Evolutionary conservation across 768 basidiomycete species (phyloP).

Genomic region (Suillus plorans): DNA sequence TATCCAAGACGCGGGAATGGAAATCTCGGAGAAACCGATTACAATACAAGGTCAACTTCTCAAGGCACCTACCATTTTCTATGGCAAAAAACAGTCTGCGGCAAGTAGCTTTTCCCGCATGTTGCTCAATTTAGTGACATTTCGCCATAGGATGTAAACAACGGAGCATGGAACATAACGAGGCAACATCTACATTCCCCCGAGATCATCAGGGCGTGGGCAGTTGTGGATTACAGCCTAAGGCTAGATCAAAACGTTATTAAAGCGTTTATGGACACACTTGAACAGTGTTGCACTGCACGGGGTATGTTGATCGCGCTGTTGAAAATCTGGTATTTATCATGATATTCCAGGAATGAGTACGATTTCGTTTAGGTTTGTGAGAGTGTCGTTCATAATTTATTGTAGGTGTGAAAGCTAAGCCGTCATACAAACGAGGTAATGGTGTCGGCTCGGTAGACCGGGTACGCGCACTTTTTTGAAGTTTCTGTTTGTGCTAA

Average conservation of each 20-base stretch:
- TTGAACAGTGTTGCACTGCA: slow-evolving; percentile 26
- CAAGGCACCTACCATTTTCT: slow-evolving; percentile 33
- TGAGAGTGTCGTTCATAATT: neutral
- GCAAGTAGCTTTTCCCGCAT: neutral
- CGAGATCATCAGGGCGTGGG: slow-evolving; percentile 33
- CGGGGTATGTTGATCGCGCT: slow-evolving; percentile 24
- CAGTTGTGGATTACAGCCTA: slow-evolving; percentile 32
- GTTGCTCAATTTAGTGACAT: neutral
- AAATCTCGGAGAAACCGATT: slow-evolving; percentile 30
- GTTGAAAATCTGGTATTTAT: neutral
- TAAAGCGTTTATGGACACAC: slow-evolving; percentile 22
- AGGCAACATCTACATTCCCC: slow-evolving; percentile 29
- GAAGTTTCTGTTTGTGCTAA: neutral
- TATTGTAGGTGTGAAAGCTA: slow-evolving; percentile 1
- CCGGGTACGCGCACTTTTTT: neutral
- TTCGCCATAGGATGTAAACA: slow-evolving; percentile 17
- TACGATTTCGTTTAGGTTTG: slow-evolving; percentile 6
- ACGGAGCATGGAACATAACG: slow-evolving; percentile 40
- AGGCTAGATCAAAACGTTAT: slow-evolving; percentile 8
- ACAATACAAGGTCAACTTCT: slow-evolving; percentile 38
- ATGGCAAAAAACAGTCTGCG: slow-evolving; percentile 13
- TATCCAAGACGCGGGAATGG: slow-evolving; percentile 42
- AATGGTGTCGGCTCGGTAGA: slow-evolving; percentile 3
- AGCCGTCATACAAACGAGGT: slow-evolving; percentile 7
- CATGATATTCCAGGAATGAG: slow-evolving; percentile 24